Conservation (phyloP, 176 grass and related monocot genomes). For the Musa schizocarpa region DNA sequence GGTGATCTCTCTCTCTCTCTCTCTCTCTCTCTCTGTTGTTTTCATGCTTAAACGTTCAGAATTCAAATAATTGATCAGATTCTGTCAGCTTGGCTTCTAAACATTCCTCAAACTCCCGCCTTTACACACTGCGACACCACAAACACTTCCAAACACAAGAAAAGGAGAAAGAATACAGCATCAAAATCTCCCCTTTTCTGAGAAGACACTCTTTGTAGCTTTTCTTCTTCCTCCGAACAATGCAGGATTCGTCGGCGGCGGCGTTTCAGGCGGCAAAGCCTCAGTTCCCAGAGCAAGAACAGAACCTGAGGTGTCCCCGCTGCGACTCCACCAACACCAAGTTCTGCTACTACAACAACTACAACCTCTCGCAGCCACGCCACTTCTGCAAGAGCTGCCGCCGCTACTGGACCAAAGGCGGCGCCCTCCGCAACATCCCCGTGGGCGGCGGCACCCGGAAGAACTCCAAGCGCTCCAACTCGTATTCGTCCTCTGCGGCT, state of each 20-base stretch:
- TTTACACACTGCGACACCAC: too few relatives aligned
- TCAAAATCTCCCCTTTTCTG: too few relatives aligned
- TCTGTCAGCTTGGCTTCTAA: too few relatives aligned
- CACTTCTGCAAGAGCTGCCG: conserved; percentile 97
- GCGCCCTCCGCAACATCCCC: conserved; percentile 31
- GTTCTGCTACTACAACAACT: conserved; percentile 99
- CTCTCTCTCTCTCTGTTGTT: too few relatives aligned
- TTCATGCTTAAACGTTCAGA: too few relatives aligned
- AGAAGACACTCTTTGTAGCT: too few relatives aligned
- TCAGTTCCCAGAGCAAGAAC: not conserved
- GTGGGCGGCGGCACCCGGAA: conserved; percentile 18
- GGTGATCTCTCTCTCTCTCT: too few relatives aligned
- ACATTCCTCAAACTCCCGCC: too few relatives aligned
- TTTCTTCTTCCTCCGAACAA: not conserved
- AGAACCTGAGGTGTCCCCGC: conserved; percentile 40
- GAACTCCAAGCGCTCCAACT: not conserved
- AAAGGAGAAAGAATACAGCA: not conserved
- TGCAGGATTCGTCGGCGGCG: conserved; percentile 1
- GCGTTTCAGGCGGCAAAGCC: not conserved
- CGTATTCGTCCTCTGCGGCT: not conserved
- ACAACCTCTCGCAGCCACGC: conserved; percentile 77
- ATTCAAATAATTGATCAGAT: too few relatives aligned
- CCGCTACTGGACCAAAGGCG: conserved; percentile 70
- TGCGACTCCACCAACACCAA: conserved; percentile 83
- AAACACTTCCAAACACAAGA: too few relatives aligned